Evolutionary conservation across 2,329 filamentous ascomycete genomes (phyloP), one percentile per base, ranked within the genome.

Genomic region (Aspergillus hortae): DNA sequence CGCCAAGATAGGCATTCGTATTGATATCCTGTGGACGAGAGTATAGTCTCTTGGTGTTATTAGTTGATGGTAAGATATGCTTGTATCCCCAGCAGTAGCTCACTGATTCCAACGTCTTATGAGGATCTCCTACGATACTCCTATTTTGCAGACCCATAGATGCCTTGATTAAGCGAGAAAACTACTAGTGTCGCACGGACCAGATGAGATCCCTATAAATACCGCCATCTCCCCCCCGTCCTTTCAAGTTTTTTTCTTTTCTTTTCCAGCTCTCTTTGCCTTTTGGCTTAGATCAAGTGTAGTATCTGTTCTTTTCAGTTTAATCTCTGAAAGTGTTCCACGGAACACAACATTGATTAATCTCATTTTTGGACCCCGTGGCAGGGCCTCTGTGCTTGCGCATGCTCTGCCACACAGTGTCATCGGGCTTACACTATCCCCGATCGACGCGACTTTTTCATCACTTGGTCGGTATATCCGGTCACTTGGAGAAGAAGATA

Each of bases 241-340:
- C 54, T 70, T 70, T 64, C 52, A 58, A 61, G 14, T 14, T 46
- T 67, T 70, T 73, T 68, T 64, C 65, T 66, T 73, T 70, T 71
- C 60, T 71, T 73, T 63, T 73, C 63, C 65, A 76, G 74, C 74
- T 77, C 74, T 75, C 71, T 73, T 74, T 75, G 72, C 77, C 74
- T 76, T 80, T 79, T 73, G 74, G 84, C 84, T 88, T 88, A 89
- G 87, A 90, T 90, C 87, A 90, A 89, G 86, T 90, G 86, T 89
- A 90, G 87, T 90, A 90, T 89, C 87, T 90, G 87, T 91, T 91
- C 88, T 91, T 90, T 88, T 89, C 86, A 92, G 88, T 90, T 91
- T 92, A 90, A 91, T 90, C 85, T 87, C 88, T 91, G 87, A 87
- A 89, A 90, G 81, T 80, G 79, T 78, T 80, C 84, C 82, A 88